These are phyloP conservation scores for Chlorella sp. DNA, from an alignment of 139 green algal genomes.

Conservation along the genomic window DNA sequence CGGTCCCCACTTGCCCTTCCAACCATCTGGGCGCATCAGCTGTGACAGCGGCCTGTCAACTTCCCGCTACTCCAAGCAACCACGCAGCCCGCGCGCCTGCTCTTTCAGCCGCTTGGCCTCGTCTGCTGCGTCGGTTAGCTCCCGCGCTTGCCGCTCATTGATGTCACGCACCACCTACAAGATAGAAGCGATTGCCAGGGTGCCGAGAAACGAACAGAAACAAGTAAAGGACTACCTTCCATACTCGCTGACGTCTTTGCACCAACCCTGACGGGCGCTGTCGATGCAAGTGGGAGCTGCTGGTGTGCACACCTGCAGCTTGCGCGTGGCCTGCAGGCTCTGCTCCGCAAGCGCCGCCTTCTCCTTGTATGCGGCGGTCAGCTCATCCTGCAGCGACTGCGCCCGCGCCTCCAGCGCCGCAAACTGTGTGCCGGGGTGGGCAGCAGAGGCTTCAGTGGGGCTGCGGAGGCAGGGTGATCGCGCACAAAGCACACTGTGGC, in stretches of 20 bases:
- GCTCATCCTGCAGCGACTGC: conserved; percentile 47
- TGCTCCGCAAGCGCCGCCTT: conserved; percentile 53
- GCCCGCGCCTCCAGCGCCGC: conserved; percentile 29
- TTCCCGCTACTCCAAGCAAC: not conserved
- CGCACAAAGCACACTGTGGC: no score
- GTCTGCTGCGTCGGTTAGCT: conserved; percentile 34
- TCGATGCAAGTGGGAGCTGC: not conserved
- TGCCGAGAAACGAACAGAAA: no score
- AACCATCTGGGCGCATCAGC: not conserved
- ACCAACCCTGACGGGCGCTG: no score
- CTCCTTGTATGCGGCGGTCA: conserved; percentile 56
- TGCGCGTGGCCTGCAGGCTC: conserved; percentile 46
- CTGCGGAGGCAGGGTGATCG: not conserved
- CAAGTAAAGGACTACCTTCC: no score
- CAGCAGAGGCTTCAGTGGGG: not conserved
- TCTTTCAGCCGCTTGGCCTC: conserved; percentile 16
- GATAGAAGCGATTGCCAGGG: not conserved
- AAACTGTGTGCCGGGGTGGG: conserved; percentile 14
- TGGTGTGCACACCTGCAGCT: conserved; percentile 43
- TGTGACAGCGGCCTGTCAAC: not conserved
- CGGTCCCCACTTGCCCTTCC: not conserved
- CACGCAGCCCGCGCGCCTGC: not conserved
- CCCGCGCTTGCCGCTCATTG: conserved; percentile 45
- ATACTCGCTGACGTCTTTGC: no score
- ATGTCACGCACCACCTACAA: conserved; percentile 52